Evolutionary conservation across 1,284 basidiomycete genomes (phyloP), one percentile per base, ranked within the genome.

Genomic region (Gymnopus androsaceus): DNA sequence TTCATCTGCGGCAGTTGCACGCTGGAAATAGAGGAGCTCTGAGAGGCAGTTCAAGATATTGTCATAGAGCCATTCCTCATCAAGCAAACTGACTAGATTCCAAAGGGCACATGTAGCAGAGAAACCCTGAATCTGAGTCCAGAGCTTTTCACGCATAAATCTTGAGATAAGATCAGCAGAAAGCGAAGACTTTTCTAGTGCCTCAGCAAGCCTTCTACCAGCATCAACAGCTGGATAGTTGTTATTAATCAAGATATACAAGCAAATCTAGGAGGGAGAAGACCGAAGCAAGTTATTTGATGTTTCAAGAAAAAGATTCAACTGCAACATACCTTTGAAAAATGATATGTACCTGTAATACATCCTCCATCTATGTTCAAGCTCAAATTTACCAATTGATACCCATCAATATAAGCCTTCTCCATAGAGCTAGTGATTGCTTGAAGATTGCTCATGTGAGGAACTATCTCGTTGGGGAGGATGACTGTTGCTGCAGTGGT

Each of bases 61-160:
- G 33, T 68, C 64, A 27, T 62, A 58, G 12, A 67, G 36, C 64
- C 65, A 68, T 1, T 57, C 59, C 53, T 67, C 65, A 14, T 58
- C 60, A 3, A 67, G 56, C 21, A 68, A 58, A 46, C 56, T 61
- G 3, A 40, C 52, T 33, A 68, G 59, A 41, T 65, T 62, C 59
- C 61, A 64, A 4, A 67, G 60, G 1, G 62, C 63, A 56, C 66
- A 67, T 11, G 41, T 33, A 3, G 60, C 47, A 14, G 60, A 41
- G 37, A 66, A 61, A 38, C 62, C 60, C 14, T 28, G 8, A 19
- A 65, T 64, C 12, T 48, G 50, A 8, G 47, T 15, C 1, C 27
- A 47, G 27, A 63, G 62, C 11, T 36, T 33, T 27, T 44, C 33
- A 3, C 54, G 8, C 25, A 44, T 11, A 28, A 42, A 36, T 15